Conservation (phyloP, 139 green algal species). For the Chlamydomonas schloesseri region DNA sequence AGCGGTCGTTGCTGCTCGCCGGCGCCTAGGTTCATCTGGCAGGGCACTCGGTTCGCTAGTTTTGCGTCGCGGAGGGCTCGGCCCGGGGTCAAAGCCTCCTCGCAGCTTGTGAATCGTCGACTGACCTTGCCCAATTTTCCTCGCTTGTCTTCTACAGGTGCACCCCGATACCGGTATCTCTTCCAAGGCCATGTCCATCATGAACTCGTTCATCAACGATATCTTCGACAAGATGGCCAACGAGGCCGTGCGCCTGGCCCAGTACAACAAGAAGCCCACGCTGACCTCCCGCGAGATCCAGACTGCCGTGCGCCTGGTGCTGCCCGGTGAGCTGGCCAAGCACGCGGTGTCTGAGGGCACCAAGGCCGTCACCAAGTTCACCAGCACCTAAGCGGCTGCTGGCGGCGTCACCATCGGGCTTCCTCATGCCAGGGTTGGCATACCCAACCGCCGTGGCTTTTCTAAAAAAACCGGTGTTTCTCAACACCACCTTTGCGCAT, state of each 20-base stretch:
- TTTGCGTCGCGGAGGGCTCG: too few relatives aligned
- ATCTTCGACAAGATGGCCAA: slow-evolving; percentile 92
- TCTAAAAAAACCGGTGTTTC: slow-evolving; percentile 38
- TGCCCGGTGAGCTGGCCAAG: slow-evolving; percentile 90
- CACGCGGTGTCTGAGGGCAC: slow-evolving; percentile 87
- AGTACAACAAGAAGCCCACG: slow-evolving; percentile 64
- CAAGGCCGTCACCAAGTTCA: slow-evolving; percentile 96
- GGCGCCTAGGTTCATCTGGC: too few relatives aligned
- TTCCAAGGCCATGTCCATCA: slow-evolving; percentile 48
- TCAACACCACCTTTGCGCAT: slow-evolving; percentile 48
- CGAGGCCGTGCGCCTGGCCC: slow-evolving; percentile 76
- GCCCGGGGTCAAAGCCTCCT: too few relatives aligned
- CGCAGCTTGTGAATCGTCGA: too few relatives aligned
- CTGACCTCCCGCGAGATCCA: slow-evolving; percentile 76
- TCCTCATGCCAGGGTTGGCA: not conserved
- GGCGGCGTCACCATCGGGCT: not conserved
- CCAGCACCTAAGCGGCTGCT: slow-evolving; percentile 66
- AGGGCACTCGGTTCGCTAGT: too few relatives aligned
- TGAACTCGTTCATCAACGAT: slow-evolving; percentile 94
- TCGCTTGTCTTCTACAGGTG: slow-evolving; percentile 71
- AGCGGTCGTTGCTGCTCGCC: too few relatives aligned
- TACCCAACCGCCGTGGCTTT: not conserved
- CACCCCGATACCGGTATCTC: slow-evolving; percentile 93
- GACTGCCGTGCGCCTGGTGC: slow-evolving; percentile 86
- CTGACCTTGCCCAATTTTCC: too few relatives aligned